phyloP scores from a whole-genome alignment of 495 filamentous ascomycete species.

The Penicillium nucicola region DNA sequence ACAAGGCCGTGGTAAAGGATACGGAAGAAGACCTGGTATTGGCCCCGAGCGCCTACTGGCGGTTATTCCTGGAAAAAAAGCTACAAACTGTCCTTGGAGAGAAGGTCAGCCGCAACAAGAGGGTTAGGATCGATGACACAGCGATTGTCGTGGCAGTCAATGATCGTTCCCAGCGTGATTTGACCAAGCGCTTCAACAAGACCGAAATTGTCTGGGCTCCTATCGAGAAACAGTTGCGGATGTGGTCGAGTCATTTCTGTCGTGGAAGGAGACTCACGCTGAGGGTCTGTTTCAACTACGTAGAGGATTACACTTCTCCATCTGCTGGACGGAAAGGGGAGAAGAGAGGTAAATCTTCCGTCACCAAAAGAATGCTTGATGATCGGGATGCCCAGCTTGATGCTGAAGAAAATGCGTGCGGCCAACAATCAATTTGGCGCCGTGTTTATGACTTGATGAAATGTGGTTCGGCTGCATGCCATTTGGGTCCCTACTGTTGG shows the following conservation, averaged over 20 bases:
- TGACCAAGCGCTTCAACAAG: conserved; percentile 14
- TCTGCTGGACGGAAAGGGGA: background rate
- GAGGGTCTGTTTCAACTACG: conserved; percentile 14
- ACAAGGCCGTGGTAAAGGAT: conserved; percentile 18
- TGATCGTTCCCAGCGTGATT: conserved; percentile 10
- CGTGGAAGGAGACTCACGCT: conserved; percentile 10
- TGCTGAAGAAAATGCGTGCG: conserved; percentile 15
- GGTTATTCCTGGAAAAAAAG: conserved; percentile 6
- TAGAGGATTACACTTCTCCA: conserved; percentile 1
- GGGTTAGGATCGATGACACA: conserved; percentile 20
- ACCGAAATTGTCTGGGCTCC: conserved; percentile 6
- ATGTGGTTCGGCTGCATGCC: conserved; percentile 23
- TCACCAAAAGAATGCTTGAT: conserved; percentile 14
- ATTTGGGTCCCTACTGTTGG: conserved; percentile 29
- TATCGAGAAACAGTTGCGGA: conserved; percentile 15
- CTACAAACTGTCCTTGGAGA: no score
- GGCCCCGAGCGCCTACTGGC: conserved; percentile 20
- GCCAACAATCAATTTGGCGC: conserved; percentile 3
- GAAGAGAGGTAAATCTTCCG: conserved; percentile 14
- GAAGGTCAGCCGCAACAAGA: conserved; percentile 9
- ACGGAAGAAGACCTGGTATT: conserved; percentile 25
- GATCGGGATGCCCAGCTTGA: conserved; percentile 16
- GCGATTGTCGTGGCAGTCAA: conserved; percentile 16
- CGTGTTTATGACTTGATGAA: conserved; percentile 7
- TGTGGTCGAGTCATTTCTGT: conserved; percentile 6